Evolutionary conservation across 345 rosid genomes (phyloP), one percentile per base, ranked within the genome.

Genomic region (Salix exigua): DNA sequence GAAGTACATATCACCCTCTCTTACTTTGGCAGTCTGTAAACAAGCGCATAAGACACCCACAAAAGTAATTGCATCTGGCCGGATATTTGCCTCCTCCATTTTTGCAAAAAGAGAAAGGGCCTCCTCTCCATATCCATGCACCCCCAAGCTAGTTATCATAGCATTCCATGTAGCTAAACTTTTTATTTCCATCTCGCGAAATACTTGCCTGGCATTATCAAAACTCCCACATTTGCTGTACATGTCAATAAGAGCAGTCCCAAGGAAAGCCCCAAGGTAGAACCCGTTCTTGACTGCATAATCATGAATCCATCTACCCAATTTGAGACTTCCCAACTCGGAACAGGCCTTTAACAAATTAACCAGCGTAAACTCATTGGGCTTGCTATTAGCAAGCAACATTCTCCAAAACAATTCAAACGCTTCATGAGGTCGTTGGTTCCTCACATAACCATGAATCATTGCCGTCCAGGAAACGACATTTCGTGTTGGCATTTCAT

Each of bases 141-240:
- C 92, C 1, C 94, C 97, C 79, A 88, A 87, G 80, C 94, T 88
- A 72, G 93, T 87, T 60, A 92, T 90, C 97, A 92, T 92, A 4
- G 94, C 69, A 69, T 89, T 92, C 94, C 97, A 89, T 28, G 93
- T 87, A 21, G 93, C 93, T 79, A 90, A 79, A 72, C 84, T 89
- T 88, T 81, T 89, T 42, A 63, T 68, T 75, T 79, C 53, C 90
- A 88, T 82, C 35, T 79, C 80, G 50, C 84, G 84, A 80, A 91
- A 92, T 7, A 91, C 95, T 72, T 75, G 68, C 68, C 85, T 87
- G 37, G 94, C 91, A 61, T 86, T 90, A 68, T 71, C 83, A 83
- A 91, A 80, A 83, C 88, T 86, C 25, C 85, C 89, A 61, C 92
- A 87, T 76, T 87, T 89, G 73, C 88, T 83, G 48, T 87, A 86